These are phyloP conservation scores for Phytophthora palmivora DNA, from an alignment of 352 stramenopile genomes.

Conservation along the genomic window DNA sequence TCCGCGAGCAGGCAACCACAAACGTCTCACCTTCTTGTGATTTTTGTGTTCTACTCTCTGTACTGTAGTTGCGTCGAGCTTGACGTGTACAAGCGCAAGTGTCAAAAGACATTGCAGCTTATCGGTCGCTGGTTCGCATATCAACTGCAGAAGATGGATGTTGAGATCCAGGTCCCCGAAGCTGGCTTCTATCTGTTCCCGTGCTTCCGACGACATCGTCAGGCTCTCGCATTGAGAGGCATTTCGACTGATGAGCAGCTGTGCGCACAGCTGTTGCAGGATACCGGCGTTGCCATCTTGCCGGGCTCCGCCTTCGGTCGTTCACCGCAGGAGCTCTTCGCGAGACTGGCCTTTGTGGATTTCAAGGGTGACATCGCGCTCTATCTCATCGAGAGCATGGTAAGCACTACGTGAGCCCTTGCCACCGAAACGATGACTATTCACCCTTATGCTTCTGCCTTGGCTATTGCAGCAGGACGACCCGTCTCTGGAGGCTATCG, in stretches of 20 bases:
- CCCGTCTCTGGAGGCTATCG: constrained; percentile 69
- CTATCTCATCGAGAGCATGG: constrained; percentile 90
- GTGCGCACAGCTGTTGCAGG: constrained; percentile 78
- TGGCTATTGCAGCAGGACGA: constrained; percentile 61
- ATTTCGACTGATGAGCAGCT: constrained; percentile 79
- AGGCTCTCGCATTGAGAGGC: constrained; percentile 63
- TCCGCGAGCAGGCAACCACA: constrained; percentile 8
- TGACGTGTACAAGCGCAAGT: constrained; percentile 81
- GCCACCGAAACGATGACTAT: constrained; percentile 16
- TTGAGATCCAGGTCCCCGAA: constrained; percentile 78
- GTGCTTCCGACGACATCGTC: constrained; percentile 77
- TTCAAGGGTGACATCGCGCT: constrained; percentile 90
- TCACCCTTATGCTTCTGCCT: constrained; percentile 12
- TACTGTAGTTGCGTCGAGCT: constrained; percentile 82
- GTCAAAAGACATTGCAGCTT: constrained; percentile 81
- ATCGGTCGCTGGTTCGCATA: constrained; percentile 86
- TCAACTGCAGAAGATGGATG: constrained; percentile 86
- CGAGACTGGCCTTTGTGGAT: constrained; percentile 86
- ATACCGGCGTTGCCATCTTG: constrained; percentile 87
- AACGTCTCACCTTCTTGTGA: constrained; percentile 23
- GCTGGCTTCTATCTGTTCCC: constrained; percentile 89
- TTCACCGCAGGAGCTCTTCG: constrained; percentile 77
- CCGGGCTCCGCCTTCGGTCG: constrained; percentile 86
- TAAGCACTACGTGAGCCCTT: constrained; percentile 31
- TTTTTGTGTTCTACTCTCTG: constrained; percentile 13